phyloP scores from a whole-genome alignment of 208 protist genomes.

The Leptomonas seymouri region DNA sequence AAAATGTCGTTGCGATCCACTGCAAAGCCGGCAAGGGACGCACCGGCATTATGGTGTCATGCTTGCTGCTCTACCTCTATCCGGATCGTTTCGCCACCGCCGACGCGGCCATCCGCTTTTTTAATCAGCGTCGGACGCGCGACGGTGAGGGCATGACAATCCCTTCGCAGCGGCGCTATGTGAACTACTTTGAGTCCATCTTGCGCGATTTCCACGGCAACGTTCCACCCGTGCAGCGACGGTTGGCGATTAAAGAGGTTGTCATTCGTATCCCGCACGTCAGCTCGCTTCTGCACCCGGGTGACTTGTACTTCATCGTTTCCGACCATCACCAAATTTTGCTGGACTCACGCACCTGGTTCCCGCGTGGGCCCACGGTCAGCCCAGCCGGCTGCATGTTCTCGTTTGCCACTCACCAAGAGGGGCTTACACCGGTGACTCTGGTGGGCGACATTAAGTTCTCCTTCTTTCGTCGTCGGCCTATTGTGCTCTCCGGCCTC shows the following conservation, averaged over 20 bases:
- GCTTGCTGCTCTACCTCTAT: slow-evolving; percentile 56
- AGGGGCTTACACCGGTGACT: not conserved
- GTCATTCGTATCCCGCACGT: slow-evolving; percentile 7
- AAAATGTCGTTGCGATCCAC: slow-evolving; percentile 93
- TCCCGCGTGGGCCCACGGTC: slow-evolving; percentile 30
- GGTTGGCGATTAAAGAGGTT: slow-evolving; percentile 12
- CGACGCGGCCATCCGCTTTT: slow-evolving; percentile 63
- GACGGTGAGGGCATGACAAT: slow-evolving; percentile 88
- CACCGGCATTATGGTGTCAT: slow-evolving; percentile 95
- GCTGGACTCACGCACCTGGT: slow-evolving; percentile 46
- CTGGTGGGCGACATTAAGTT: slow-evolving; percentile 43
- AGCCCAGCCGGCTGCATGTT: slow-evolving; percentile 37
- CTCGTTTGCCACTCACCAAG: slow-evolving; percentile 26
- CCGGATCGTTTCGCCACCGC: slow-evolving; percentile 39
- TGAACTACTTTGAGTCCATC: slow-evolving; percentile 45
- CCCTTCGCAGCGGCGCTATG: slow-evolving; percentile 71
- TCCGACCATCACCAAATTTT: slow-evolving; percentile 29
- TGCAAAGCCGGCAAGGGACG: slow-evolving; percentile 98
- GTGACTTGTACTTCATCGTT: slow-evolving; percentile 52
- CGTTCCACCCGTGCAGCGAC: slow-evolving; percentile 9
- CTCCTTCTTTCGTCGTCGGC: slow-evolving; percentile 40
- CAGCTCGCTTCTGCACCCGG: slow-evolving; percentile 1
- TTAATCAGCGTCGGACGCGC: slow-evolving; percentile 56
- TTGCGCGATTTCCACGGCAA: slow-evolving; percentile 30
- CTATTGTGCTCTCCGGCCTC: slow-evolving; percentile 22